Conservation (phyloP, 768 basidiomycete genomes). For the Naematelia encephala region DNA sequence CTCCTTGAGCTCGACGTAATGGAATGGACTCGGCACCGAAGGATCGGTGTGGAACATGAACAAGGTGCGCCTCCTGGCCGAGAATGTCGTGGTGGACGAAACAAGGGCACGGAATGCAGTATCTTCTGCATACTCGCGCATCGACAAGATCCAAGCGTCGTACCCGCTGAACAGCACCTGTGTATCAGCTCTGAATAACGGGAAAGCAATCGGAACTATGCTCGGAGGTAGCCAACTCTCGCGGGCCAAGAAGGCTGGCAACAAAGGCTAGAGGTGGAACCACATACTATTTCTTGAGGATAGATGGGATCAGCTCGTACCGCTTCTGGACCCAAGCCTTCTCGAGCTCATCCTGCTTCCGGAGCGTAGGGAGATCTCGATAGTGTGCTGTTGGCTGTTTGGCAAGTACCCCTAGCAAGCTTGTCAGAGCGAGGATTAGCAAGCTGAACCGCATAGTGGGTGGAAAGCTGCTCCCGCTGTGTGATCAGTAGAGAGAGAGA, state of each 20-base stretch:
- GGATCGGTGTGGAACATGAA: conserved; percentile 57
- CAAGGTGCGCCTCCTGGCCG: conserved; percentile 56
- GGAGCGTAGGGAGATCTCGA: conserved; percentile 17
- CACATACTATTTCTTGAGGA: conserved; percentile 55
- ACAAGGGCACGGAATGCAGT: conserved; percentile 59
- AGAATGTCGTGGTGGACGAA: conserved; percentile 55
- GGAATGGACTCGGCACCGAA: conserved; percentile 54
- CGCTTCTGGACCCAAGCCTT: conserved; percentile 45
- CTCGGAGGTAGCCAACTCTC: too few relatives aligned
- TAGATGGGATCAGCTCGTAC: conserved; percentile 53
- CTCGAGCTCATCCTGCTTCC: conserved; percentile 26
- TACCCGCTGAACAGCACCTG: conserved; percentile 17
- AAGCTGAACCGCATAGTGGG: neutral
- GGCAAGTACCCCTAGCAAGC: neutral
- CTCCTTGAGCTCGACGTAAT: conserved; percentile 58
- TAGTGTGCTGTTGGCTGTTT: conserved; percentile 17
- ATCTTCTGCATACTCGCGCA: conserved; percentile 60
- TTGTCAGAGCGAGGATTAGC: neutral
- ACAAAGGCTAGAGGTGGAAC: too few relatives aligned
- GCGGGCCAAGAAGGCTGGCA: too few relatives aligned
- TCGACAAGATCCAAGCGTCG: conserved; percentile 47
- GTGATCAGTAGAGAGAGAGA: neutral
- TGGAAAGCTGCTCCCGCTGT: too few relatives aligned
- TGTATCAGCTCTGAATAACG: neutral
- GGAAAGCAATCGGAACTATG: too few relatives aligned